Percentiles rank a stretch among this genome's conserved stretches.
Evolutionary conservation across 2,329 filamentous ascomycete species (phyloP).

Genomic region (Colletotrichum sp.): DNA sequence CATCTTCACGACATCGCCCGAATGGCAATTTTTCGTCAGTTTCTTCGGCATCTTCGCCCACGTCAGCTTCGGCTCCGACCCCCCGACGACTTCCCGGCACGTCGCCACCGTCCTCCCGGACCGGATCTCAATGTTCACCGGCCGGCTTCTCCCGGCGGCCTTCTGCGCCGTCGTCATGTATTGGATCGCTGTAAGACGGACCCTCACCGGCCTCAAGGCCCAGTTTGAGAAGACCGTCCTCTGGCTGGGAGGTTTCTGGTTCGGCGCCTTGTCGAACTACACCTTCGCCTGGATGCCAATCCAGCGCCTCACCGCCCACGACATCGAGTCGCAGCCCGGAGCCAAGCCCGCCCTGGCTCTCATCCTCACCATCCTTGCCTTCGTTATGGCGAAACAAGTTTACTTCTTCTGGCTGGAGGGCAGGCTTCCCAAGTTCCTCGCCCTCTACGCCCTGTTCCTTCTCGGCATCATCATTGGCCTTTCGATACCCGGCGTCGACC

Average conservation of each 20-base stretch:
- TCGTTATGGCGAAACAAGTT: constrained; percentile 75
- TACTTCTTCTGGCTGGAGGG: constrained; percentile 89
- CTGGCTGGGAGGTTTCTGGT: constrained; percentile 89
- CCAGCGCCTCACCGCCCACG: constrained; percentile 84
- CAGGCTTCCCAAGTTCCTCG: constrained; percentile 77
- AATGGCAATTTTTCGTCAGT: constrained; percentile 82
- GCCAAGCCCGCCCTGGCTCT: constrained; percentile 82
- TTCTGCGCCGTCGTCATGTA: constrained; percentile 90
- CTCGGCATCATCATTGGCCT: constrained; percentile 71
- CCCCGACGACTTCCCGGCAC: constrained; percentile 62
- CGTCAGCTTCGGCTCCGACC: constrained; percentile 87
- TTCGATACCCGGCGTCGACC: constrained; percentile 74
- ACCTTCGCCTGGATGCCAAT: constrained; percentile 96
- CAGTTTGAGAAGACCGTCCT: constrained; percentile 90
- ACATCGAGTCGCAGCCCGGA: constrained; percentile 87
- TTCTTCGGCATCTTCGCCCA: constrained; percentile 89
- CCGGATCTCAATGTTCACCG: constrained; percentile 34
- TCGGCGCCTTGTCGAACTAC: constrained; percentile 92
- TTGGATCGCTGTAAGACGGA: constrained; percentile 77
- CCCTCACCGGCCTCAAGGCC: constrained; percentile 74
- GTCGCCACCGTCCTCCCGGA: constrained; percentile 71
- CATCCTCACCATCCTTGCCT: constrained; percentile 73
- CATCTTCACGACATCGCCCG: constrained; percentile 79
- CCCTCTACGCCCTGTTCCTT: constrained; percentile 76
- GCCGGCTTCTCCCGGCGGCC: constrained; percentile 83